These are phyloP conservation scores for Apiospora hydei DNA, from an alignment of 2,329 filamentous ascomycete genomes.

Conservation along the genomic window DNA sequence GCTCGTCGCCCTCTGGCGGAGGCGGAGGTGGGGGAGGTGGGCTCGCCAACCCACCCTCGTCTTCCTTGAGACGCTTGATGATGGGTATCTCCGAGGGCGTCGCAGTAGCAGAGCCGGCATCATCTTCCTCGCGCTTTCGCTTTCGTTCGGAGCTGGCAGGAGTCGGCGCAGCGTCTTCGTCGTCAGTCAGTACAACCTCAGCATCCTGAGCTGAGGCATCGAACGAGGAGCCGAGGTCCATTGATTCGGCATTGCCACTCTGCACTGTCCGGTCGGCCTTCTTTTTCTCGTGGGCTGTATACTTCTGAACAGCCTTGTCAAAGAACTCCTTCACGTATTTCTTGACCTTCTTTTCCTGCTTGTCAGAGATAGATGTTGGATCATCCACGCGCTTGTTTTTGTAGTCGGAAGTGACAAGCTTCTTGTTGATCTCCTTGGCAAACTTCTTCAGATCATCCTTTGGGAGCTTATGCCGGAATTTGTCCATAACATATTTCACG, in stretches of 20 bases:
- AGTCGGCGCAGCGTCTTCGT: slow-evolving; percentile 52
- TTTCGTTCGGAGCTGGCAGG: slow-evolving; percentile 64
- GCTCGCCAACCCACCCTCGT: slow-evolving; percentile 48
- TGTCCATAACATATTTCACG: slow-evolving; percentile 85
- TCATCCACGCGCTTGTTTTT: slow-evolving; percentile 88
- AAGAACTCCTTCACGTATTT: slow-evolving; percentile 85
- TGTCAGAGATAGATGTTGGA: slow-evolving; percentile 75
- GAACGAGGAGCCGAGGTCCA: slow-evolving; percentile 28
- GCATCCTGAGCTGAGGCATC: slow-evolving; percentile 37
- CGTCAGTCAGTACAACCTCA: slow-evolving; percentile 48
- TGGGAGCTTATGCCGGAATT: slow-evolving; percentile 85
- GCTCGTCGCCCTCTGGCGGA: slow-evolving; percentile 49
- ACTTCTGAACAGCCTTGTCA: slow-evolving; percentile 84
- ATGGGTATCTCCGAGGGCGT: slow-evolving; percentile 65
- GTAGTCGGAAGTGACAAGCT: slow-evolving; percentile 89
- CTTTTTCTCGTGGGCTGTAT: slow-evolving; percentile 69
- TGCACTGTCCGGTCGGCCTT: slow-evolving; percentile 55
- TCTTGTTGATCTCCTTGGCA: slow-evolving; percentile 78
- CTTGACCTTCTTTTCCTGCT: slow-evolving; percentile 83
- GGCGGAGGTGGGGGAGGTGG: slow-evolving; percentile 55
- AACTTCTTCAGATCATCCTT: slow-evolving; percentile 76
- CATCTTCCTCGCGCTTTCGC: slow-evolving; percentile 66
- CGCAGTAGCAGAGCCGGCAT: slow-evolving; percentile 49
- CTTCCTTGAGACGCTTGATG: slow-evolving; percentile 60
- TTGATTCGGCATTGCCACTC: slow-evolving; percentile 35